A percentile compares a stretch with the other conserved stretches of the same genome.
Evolutionary conservation across 2,329 filamentous ascomycete species (phyloP).

Genomic region (Aspergillus unguis): DNA sequence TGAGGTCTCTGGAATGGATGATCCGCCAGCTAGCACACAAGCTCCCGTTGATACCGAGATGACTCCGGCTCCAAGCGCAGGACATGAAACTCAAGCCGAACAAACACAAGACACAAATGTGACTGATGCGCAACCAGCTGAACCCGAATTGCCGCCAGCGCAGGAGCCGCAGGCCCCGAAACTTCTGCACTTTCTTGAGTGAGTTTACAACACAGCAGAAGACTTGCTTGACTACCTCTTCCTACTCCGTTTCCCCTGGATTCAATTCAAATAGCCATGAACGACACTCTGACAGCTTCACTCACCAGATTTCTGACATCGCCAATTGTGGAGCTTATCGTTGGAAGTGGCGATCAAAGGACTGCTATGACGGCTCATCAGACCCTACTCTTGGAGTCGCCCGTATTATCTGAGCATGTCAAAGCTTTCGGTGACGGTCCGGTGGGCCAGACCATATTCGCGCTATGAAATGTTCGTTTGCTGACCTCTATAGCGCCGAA

Average conservation of each 20-base stretch:
- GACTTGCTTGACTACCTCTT: not conserved
- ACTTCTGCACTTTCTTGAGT: constrained; percentile 31
- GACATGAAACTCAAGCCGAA: constrained; percentile 16
- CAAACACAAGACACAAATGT: constrained; percentile 20
- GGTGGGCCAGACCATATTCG: constrained; percentile 46
- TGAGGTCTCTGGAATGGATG: constrained; percentile 14
- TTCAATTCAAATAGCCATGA: not conserved
- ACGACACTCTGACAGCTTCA: not conserved
- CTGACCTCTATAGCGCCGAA: constrained; percentile 53
- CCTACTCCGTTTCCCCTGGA: not conserved
- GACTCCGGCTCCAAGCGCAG: constrained; percentile 18
- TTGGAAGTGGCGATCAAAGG: constrained; percentile 59
- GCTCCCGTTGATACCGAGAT: constrained; percentile 27
- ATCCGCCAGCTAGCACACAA: constrained; percentile 2
- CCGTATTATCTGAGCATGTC: constrained; percentile 67
- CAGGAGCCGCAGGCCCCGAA: constrained; percentile 17
- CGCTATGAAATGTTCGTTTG: not conserved
- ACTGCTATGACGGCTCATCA: constrained; percentile 75
- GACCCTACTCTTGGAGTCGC: constrained; percentile 68
- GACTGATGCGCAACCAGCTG: constrained; percentile 20
- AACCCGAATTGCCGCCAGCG: constrained; percentile 13
- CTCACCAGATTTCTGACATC: constrained; percentile 58
- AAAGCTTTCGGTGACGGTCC: constrained; percentile 59
- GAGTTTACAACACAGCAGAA: constrained; percentile 7
- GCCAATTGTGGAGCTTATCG: constrained; percentile 65